phyloP scores from a whole-genome alignment of 2,329 filamentous ascomycete genomes.

The Penicillium aurantiogriseum region DNA sequence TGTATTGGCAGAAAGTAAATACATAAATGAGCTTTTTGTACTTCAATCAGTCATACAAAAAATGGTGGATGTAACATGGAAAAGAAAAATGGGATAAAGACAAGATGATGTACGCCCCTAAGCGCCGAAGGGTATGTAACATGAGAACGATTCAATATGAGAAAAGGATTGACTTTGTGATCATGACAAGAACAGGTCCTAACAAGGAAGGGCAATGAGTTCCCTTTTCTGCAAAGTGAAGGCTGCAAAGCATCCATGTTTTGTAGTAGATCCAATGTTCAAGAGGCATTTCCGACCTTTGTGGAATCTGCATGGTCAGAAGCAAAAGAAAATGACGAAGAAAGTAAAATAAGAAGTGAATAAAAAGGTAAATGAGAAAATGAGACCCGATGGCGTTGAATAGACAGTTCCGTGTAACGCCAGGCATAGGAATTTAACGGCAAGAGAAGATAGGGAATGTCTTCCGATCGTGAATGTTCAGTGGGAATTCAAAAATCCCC shows the following conservation, averaged over 20 bases:
- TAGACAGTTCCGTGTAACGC: not conserved
- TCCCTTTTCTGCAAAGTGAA: not conserved
- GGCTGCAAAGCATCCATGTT: not conserved
- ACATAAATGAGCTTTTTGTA: conserved; percentile 20
- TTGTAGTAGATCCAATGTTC: not conserved
- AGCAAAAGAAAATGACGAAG: not conserved
- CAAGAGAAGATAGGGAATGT: conserved; percentile 47
- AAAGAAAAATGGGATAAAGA: conserved; percentile 7
- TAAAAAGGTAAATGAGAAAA: not conserved
- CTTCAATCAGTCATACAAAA: conserved; percentile 15
- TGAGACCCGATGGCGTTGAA: not conserved
- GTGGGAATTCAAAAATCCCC: conserved; percentile 49
- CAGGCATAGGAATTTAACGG: conserved; percentile 31
- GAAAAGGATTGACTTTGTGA: not conserved
- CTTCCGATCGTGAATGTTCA: conserved; percentile 50
- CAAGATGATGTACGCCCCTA: conserved; percentile 14
- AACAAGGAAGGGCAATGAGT: not conserved
- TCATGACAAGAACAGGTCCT: not conserved
- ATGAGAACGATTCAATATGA: conserved; percentile 1
- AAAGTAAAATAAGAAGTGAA: not conserved
- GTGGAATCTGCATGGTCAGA: not conserved
- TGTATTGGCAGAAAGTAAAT: conserved; percentile 13
- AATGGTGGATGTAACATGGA: conserved; percentile 7
- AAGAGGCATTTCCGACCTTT: not conserved
- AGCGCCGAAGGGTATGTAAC: conserved; percentile 27